phyloP scores from a whole-genome alignment of 2,329 filamentous ascomycete species.

The Diaporthe batatas region DNA sequence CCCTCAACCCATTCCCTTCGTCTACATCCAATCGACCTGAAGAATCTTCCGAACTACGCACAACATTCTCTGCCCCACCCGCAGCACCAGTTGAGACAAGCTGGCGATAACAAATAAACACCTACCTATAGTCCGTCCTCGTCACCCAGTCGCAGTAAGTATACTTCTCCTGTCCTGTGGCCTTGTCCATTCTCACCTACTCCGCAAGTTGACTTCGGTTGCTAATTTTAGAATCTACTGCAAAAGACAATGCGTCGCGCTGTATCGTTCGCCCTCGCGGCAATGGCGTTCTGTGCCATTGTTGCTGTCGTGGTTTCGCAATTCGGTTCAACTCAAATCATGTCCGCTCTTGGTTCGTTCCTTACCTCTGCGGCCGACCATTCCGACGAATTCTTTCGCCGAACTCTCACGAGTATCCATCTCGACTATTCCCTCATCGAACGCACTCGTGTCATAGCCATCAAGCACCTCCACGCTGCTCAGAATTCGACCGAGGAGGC shows the following conservation, averaged over 20 bases:
- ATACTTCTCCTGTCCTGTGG: not conserved
- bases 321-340: not conserved
- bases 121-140: not conserved
- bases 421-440: not conserved
- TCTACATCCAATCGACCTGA: not conserved
- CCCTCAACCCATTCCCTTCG: not conserved
- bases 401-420: not conserved
- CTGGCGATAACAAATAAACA: constrained; percentile 4
- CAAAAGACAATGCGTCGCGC: constrained; percentile 1
- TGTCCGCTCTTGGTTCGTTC: not conserved
- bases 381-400: not conserved
- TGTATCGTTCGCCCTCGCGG: not conserved
- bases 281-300: not conserved
- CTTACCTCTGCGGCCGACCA: not conserved
- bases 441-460: not conserved
- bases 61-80: not conserved
- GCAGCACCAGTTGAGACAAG: not conserved
- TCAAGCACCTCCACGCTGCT: not conserved
- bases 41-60: not conserved
- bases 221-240: not conserved
- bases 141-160: not conserved
- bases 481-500: not conserved
- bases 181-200: not conserved
- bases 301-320: not conserved
- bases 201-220: not conserved